A percentile compares a stretch with the other conserved stretches of the same genome.
Evolutionary conservation across 495 filamentous ascomycete species (phyloP).

Genomic region (Daldinia childiae): DNA sequence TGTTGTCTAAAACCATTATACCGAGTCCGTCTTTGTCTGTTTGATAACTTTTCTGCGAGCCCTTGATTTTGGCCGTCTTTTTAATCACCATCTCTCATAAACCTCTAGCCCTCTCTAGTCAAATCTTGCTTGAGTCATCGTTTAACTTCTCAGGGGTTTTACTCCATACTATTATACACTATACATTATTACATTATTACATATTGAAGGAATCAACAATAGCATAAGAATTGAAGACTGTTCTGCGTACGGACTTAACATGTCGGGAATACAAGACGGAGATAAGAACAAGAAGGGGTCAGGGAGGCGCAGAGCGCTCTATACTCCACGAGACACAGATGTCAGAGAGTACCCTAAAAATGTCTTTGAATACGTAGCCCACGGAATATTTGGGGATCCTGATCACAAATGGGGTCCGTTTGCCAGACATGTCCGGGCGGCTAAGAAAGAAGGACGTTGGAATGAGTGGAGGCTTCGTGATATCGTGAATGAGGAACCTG

Average conservation of each 20-base stretch:
- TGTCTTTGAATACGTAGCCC: conserved; percentile 8
- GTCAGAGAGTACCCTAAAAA: conserved; percentile 18
- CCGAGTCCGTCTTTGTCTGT: conserved; percentile 15
- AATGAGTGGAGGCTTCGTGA: conserved; percentile 28
- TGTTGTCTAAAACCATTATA: conserved; percentile 22
- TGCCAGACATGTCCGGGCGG: conserved; percentile 23
- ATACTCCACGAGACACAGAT: conserved; percentile 14
- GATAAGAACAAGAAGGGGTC: background rate
- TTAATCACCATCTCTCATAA: conserved; percentile 13
- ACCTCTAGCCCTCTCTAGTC: background rate
- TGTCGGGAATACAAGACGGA: background rate
- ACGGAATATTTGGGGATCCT: conserved; percentile 14
- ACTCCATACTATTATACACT: background rate
- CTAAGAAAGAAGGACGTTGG: conserved; percentile 23
- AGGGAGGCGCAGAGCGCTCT: background rate
- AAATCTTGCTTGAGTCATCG: background rate
- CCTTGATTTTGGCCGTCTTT: conserved; percentile 9
- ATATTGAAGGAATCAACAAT: background rate
- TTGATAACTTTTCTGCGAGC: conserved; percentile 6
- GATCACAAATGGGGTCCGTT: conserved; percentile 41
- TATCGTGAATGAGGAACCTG: conserved; percentile 20
- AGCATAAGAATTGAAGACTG: background rate
- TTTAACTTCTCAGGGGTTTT: background rate
- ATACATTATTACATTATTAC: background rate
- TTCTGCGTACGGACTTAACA: conserved; percentile 1